Conservation (phyloP, 2,329 filamentous ascomycete genomes). For the Westerdykella sp. region DNA sequence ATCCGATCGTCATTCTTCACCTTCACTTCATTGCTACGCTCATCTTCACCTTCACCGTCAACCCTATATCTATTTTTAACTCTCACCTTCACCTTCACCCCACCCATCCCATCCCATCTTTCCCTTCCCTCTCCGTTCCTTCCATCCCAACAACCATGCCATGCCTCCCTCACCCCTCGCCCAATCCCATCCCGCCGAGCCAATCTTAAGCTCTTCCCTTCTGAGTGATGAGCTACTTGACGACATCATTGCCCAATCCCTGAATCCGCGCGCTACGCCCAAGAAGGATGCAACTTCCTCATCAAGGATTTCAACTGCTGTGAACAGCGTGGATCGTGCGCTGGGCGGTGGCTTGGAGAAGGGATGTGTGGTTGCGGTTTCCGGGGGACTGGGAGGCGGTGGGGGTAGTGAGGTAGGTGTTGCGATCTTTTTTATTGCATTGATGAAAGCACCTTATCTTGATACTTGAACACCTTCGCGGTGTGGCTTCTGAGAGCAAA, state of each 20-base stretch:
- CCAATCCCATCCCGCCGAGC: constrained; percentile 5
- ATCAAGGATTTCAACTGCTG: constrained; percentile 16
- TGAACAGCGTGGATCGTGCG: constrained; percentile 30
- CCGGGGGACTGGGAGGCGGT: constrained; percentile 21
- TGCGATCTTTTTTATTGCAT: not conserved
- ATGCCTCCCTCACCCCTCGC: no score
- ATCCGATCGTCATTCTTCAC: not conserved
- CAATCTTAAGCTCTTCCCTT: constrained; percentile 14
- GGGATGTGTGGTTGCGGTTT: constrained; percentile 34
- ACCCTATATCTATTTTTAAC: no score
- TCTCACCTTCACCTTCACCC: no score
- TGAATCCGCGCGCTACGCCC: not conserved
- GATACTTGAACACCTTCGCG: not conserved
- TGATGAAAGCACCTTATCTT: not conserved
- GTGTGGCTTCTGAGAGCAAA: not conserved
- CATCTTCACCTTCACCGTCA: no score
- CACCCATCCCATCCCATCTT: no score
- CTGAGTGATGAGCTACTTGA: constrained; percentile 17
- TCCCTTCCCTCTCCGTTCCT: no score
- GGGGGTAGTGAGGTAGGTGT: constrained; percentile 21
- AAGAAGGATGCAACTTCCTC: constrained; percentile 1
- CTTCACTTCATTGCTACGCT: no score
- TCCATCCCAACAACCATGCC: no score
- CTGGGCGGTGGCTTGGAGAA: constrained; percentile 35
- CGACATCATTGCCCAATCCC: constrained; percentile 2